These are phyloP conservation scores for Phytopythium sindhum DNA, from an alignment of 352 stramenopile genomes.

Conservation along the genomic window DNA sequence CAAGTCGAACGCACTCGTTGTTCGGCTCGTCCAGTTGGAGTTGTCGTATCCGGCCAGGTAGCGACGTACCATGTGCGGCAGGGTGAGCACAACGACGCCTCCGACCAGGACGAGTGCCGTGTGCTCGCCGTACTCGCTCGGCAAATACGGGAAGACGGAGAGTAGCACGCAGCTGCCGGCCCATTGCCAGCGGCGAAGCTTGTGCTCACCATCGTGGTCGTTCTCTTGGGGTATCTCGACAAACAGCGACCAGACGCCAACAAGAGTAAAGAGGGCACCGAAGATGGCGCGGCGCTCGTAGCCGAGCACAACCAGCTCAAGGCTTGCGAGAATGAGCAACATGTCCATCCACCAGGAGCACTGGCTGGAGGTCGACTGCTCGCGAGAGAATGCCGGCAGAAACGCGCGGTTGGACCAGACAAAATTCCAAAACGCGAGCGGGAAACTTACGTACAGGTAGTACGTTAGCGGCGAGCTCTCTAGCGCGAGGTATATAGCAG, in stretches of 20 bases:
- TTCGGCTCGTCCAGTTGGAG: background rate
- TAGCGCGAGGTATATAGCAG: slow-evolving; percentile 42
- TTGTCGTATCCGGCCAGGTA: background rate
- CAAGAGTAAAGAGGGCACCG: slow-evolving; percentile 51
- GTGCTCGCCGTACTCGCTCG: slow-evolving; percentile 71
- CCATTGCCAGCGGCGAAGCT: slow-evolving; percentile 15
- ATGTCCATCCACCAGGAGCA: slow-evolving; percentile 23
- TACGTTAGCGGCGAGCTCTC: slow-evolving; percentile 73
- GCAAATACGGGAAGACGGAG: slow-evolving; percentile 69
- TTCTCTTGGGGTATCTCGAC: background rate
- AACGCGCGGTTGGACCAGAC: slow-evolving; percentile 42
- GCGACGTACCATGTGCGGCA: slow-evolving; percentile 1
- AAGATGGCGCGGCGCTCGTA: slow-evolving; percentile 70
- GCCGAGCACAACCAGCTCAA: slow-evolving; percentile 69
- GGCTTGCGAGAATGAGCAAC: slow-evolving; percentile 38
- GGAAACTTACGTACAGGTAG: slow-evolving; percentile 73
- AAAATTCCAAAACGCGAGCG: slow-evolving; percentile 62
- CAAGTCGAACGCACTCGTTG: background rate
- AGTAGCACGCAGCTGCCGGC: slow-evolving; percentile 49
- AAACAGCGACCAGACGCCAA: slow-evolving; percentile 48
- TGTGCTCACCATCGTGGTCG: slow-evolving; percentile 5
- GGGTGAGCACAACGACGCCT: slow-evolving; percentile 23
- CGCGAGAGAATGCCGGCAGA: slow-evolving; percentile 9
- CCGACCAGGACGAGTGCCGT: slow-evolving; percentile 57
- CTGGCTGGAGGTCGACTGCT: background rate